Percentiles rank a stretch among this genome's conserved stretches.
phyloP scores from a whole-genome alignment of 352 stramenopile genomes.

The Phytophthora litchii region DNA sequence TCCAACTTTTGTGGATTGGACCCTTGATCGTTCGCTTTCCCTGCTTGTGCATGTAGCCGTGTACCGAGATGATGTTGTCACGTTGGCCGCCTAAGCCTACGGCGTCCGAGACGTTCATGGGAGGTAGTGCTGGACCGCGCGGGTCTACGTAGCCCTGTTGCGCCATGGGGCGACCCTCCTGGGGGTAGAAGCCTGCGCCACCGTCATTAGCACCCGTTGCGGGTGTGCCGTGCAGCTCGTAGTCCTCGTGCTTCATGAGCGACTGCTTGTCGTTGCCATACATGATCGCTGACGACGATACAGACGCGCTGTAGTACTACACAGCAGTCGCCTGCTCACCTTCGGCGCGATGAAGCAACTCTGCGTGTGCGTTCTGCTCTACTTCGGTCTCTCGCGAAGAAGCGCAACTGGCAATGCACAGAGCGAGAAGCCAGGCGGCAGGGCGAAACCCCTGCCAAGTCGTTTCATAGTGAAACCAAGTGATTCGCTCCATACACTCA shows the following conservation, averaged over 20 bases:
- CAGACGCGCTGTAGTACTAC: slow-evolving; percentile 16
- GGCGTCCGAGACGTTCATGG: slow-evolving; percentile 77
- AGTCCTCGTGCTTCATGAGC: slow-evolving; percentile 52
- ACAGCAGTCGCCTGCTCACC: slow-evolving; percentile 11
- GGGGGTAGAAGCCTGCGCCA: slow-evolving; percentile 46
- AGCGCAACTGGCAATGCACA: slow-evolving; percentile 34
- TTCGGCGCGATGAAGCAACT: slow-evolving; percentile 1
- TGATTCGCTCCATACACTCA: slow-evolving; percentile 6
- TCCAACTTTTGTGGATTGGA: slow-evolving; percentile 89
- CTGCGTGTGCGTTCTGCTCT: slow-evolving; percentile 6
- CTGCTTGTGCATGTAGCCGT: slow-evolving; percentile 92
- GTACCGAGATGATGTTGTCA: slow-evolving; percentile 89
- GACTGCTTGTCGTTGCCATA: slow-evolving; percentile 49
- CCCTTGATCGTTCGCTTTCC: slow-evolving; percentile 89
- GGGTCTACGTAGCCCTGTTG: slow-evolving; percentile 75
- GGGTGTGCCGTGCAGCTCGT: slow-evolving; percentile 64
- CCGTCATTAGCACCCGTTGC: slow-evolving; percentile 58
- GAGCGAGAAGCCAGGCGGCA: background rate
- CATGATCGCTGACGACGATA: slow-evolving; percentile 33
- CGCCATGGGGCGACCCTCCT: slow-evolving; percentile 51
- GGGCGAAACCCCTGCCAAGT: slow-evolving; percentile 28
- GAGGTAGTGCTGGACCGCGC: slow-evolving; percentile 62
- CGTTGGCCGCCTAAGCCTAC: slow-evolving; percentile 56
- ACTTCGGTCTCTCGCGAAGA: slow-evolving; percentile 38
- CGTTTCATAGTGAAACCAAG: slow-evolving; percentile 26